Evolutionary conservation across 2,329 filamentous ascomycete genomes (phyloP).

Genomic region (Sporothrix variecibatus): DNA sequence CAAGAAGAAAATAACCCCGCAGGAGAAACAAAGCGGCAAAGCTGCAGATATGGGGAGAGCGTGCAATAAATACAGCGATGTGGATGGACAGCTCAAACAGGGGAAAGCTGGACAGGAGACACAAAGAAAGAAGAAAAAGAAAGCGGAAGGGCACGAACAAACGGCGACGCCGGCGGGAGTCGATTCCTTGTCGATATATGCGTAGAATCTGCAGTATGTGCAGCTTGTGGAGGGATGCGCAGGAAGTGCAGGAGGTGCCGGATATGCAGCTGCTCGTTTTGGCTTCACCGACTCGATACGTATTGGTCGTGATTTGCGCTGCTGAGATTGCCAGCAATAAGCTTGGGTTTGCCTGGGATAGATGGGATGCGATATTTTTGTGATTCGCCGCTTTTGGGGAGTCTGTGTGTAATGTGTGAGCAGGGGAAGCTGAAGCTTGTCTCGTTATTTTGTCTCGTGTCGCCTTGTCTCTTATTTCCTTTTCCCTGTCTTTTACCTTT

Average conservation of each 20-base stretch:
- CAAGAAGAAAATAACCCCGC: slow-evolving; percentile 1
- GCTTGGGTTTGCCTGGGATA: neutral
- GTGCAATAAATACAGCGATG: slow-evolving; percentile 11
- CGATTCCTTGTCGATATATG: slow-evolving; percentile 16
- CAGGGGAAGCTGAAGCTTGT: neutral
- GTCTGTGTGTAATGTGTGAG: neutral
- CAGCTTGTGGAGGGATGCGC: neutral
- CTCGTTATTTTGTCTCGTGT: neutral
- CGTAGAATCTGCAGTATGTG: neutral
- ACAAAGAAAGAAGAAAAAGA: neutral
- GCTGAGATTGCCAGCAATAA: neutral
- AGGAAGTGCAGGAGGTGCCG: neutral
- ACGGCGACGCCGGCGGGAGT: slow-evolving; percentile 21
- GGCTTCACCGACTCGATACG: slow-evolving; percentile 26
- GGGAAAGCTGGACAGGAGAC: neutral
- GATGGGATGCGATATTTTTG: slow-evolving; percentile 25
- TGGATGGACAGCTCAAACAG: neutral
- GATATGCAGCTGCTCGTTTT: slow-evolving; percentile 23
- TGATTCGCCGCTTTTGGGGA: slow-evolving; percentile 8
- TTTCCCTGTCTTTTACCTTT: neutral
- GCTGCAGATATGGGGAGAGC: slow-evolving; percentile 14
- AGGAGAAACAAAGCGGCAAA: neutral
- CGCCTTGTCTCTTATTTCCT: neutral
- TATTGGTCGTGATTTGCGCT: slow-evolving; percentile 5
- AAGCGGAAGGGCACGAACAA: neutral